phyloP scores from a whole-genome alignment of 2,329 filamentous ascomycete species.

The Passalora sequoiae region DNA sequence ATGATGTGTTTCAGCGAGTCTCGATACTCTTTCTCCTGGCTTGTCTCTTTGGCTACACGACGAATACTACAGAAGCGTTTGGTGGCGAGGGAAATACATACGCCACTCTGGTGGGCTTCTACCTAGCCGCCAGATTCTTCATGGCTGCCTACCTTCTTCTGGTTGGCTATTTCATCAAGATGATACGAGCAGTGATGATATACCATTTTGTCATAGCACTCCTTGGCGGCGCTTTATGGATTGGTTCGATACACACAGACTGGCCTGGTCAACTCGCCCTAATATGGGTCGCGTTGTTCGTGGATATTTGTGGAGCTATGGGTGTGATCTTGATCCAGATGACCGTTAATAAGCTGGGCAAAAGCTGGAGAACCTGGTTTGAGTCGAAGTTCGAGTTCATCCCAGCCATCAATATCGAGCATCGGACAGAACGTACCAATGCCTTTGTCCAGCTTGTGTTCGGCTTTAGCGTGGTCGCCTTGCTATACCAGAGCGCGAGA shows the following conservation, averaged over 20 bases:
- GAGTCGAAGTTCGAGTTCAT: constrained; percentile 52
- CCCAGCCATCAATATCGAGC: constrained; percentile 57
- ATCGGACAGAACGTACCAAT: constrained; percentile 59
- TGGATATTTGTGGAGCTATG: constrained; percentile 51
- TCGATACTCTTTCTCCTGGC: constrained; percentile 58
- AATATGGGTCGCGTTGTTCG: constrained; percentile 52
- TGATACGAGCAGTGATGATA: constrained; percentile 55
- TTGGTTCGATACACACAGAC: constrained; percentile 53
- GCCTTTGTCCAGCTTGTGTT: constrained; percentile 62
- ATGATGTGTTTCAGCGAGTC: constrained; percentile 55
- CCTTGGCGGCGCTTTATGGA: constrained; percentile 54
- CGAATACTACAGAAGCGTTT: constrained; percentile 57
- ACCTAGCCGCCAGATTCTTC: constrained; percentile 53
- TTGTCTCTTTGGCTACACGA: constrained; percentile 59
- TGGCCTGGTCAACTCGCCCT: constrained; percentile 52
- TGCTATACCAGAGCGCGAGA: constrained; percentile 55
- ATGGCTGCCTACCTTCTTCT: constrained; percentile 46
- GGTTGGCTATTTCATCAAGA: constrained; percentile 50
- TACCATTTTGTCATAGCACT: constrained; percentile 42
- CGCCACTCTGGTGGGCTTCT: constrained; percentile 56
- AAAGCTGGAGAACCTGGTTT: constrained; percentile 19
- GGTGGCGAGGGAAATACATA: constrained; percentile 54
- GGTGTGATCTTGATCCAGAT: constrained; percentile 39
- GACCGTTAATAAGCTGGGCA: constrained; percentile 20
- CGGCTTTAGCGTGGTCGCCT: constrained; percentile 58